Conservation (phyloP, 176 grass and related monocot species). For the Aegilops sharonensis region DNA sequence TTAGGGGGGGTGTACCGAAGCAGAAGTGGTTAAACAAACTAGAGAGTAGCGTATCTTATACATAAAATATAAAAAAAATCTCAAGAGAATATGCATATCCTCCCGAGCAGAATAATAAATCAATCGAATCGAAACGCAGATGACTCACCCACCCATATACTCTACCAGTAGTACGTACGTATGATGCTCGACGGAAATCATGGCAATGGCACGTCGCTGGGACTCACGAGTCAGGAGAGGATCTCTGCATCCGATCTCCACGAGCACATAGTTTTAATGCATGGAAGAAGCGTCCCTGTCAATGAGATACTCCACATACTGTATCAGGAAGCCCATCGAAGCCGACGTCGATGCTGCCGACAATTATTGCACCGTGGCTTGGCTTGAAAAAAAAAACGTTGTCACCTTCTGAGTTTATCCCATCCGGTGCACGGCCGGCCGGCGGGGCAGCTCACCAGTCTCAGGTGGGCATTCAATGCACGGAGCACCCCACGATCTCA, state of each 20-base stretch:
- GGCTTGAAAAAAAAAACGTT: neutral
- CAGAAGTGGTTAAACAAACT: too few relatives aligned
- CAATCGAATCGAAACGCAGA: neutral
- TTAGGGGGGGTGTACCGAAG: too few relatives aligned
- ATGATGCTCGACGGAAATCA: neutral
- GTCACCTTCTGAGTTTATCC: neutral
- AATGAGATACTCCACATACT: neutral
- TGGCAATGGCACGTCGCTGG: neutral
- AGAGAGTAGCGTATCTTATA: too few relatives aligned
- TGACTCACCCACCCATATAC: neutral
- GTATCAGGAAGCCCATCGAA: neutral
- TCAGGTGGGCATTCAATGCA: conserved; percentile 7
- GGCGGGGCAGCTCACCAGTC: neutral
- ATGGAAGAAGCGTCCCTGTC: neutral
- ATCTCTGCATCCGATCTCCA: neutral
- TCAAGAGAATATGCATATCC: neutral
- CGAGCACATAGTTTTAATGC: conserved; percentile 15
- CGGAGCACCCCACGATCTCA: neutral
- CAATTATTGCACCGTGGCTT: neutral
- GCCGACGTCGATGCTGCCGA: neutral
- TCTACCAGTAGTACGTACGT: neutral
- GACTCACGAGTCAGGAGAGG: neutral
- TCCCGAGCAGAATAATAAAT: neutral
- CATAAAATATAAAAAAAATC: too few relatives aligned
- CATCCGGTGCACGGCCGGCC: neutral